Evolutionary conservation across 2,329 filamentous ascomycete species (phyloP).

Genomic region (Hypoxylon sp.): DNA sequence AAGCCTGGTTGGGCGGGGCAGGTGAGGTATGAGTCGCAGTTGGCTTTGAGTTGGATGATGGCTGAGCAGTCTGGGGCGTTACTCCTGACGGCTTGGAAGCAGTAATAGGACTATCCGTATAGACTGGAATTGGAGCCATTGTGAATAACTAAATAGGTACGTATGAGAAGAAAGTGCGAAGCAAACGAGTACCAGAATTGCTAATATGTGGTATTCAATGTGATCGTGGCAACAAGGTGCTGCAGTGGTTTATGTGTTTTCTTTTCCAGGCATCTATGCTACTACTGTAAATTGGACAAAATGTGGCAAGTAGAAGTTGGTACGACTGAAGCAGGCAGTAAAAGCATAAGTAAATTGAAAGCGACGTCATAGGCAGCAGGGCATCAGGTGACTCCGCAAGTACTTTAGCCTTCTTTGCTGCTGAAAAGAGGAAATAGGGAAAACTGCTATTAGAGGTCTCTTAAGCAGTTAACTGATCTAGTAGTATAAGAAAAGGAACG

Average conservation of each 20-base stretch:
- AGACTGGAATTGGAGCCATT: constrained; percentile 75
- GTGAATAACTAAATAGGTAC: constrained; percentile 39
- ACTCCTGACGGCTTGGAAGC: constrained; percentile 65
- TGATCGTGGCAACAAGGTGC: constrained; percentile 10
- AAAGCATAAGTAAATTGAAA: constrained; percentile 22
- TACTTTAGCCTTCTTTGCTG: constrained; percentile 30
- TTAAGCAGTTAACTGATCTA: neutral
- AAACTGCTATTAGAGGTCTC: neutral
- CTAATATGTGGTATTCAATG: neutral
- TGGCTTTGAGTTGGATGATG: constrained; percentile 50
- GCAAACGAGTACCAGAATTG: neutral
- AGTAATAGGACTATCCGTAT: constrained; percentile 70
- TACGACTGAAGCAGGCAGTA: constrained; percentile 5
- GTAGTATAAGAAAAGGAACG: neutral
- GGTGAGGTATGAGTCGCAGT: constrained; percentile 53
- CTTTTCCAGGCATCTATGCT: constrained; percentile 29
- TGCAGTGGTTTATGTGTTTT: constrained; percentile 11
- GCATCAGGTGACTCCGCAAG: constrained; percentile 40
- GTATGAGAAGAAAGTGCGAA: neutral
- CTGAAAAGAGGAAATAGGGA: constrained; percentile 6
- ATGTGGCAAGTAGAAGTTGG: constrained; percentile 7
- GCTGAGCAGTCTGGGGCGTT: constrained; percentile 52
- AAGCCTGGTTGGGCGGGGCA: constrained; percentile 47
- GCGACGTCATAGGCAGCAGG: constrained; percentile 40
- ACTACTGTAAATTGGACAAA: constrained; percentile 6